Percentiles rank a stretch among this genome's conserved stretches.
Evolutionary conservation across 2,329 filamentous ascomycete genomes (phyloP).

Genomic region (Sporothrix pallida): DNA sequence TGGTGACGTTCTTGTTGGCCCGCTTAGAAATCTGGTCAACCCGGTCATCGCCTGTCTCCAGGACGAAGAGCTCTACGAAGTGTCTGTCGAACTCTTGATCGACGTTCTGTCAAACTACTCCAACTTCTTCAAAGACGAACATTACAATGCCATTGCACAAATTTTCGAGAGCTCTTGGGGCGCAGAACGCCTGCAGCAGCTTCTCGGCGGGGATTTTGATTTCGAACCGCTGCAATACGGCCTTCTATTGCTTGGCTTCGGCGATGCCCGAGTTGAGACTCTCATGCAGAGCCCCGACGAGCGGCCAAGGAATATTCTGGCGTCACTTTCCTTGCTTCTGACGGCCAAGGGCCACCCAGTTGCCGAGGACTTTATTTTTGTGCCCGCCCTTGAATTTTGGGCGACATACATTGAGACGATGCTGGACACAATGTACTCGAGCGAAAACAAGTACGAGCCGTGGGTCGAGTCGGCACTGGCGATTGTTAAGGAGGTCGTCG

Average conservation of each 20-base stretch:
- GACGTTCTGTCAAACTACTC: constrained; percentile 70
- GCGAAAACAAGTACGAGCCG: constrained; percentile 48
- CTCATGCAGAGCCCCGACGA: constrained; percentile 60
- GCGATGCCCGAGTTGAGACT: constrained; percentile 66
- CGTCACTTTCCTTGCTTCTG: constrained; percentile 68
- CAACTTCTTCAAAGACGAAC: constrained; percentile 63
- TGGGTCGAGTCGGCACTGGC: constrained; percentile 66
- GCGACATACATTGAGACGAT: constrained; percentile 74
- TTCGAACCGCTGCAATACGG: constrained; percentile 70
- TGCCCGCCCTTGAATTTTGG: constrained; percentile 81
- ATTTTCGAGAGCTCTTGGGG: constrained; percentile 68
- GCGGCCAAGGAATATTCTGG: constrained; percentile 60
- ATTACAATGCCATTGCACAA: constrained; percentile 63
- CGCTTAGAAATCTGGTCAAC: constrained; percentile 65
- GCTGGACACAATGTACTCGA: constrained; percentile 62
- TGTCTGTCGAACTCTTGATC: constrained; percentile 66
- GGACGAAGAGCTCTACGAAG: constrained; percentile 62
- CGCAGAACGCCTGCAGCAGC: constrained; percentile 57
- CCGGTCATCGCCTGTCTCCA: constrained; percentile 66
- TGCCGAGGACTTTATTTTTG: constrained; percentile 75
- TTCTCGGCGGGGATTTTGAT: constrained; percentile 66
- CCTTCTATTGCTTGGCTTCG: constrained; percentile 70
- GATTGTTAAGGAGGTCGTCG: constrained; percentile 67
- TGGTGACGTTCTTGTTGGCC: constrained; percentile 61
- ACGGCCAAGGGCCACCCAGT: constrained; percentile 69